phyloP scores from a whole-genome alignment of 176 grass and related monocot genomes.

The Elaeis guineensis region DNA sequence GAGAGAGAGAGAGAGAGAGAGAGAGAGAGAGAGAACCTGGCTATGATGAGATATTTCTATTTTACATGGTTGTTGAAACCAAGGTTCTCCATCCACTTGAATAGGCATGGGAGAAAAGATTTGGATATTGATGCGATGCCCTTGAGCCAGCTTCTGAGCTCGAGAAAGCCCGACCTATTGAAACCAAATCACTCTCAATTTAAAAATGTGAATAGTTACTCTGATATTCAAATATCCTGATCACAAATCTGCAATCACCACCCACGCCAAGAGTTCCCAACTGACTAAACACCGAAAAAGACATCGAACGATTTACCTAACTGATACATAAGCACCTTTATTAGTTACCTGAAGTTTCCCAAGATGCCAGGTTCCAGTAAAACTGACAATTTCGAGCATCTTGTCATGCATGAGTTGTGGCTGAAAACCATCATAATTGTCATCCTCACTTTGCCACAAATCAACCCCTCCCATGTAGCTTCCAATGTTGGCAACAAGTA shows the following conservation, averaged over 20 bases:
- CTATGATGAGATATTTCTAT: conserved; percentile 70
- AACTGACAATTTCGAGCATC: conserved; percentile 82
- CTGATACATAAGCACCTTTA: too few relatives aligned
- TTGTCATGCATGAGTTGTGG: conserved; percentile 84
- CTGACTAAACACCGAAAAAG: too few relatives aligned
- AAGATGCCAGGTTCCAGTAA: conserved; percentile 81
- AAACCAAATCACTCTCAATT: too few relatives aligned
- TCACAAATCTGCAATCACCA: too few relatives aligned
- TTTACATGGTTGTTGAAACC: conserved; percentile 67
- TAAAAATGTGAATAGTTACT: too few relatives aligned
- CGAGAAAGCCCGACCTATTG: conserved; percentile 70
- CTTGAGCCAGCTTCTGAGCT: conserved; percentile 67
- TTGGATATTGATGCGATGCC: conserved; percentile 57
- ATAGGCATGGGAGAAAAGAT: conserved; percentile 58
- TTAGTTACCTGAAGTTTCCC: conserved; percentile 59
- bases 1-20: not conserved
- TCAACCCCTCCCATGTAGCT: conserved; percentile 99
- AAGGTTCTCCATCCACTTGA: conserved; percentile 88
- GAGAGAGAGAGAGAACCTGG: conserved; percentile 33
- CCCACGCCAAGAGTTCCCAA: too few relatives aligned
- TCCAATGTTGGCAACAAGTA: conserved; percentile 78
- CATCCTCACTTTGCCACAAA: conserved; percentile 76
- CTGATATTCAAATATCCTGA: too few relatives aligned
- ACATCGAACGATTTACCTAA: too few relatives aligned
- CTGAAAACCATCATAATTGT: conserved; percentile 40